Conservation (phyloP, 495 filamentous ascomycete species). For the Daldinia loculata region DNA sequence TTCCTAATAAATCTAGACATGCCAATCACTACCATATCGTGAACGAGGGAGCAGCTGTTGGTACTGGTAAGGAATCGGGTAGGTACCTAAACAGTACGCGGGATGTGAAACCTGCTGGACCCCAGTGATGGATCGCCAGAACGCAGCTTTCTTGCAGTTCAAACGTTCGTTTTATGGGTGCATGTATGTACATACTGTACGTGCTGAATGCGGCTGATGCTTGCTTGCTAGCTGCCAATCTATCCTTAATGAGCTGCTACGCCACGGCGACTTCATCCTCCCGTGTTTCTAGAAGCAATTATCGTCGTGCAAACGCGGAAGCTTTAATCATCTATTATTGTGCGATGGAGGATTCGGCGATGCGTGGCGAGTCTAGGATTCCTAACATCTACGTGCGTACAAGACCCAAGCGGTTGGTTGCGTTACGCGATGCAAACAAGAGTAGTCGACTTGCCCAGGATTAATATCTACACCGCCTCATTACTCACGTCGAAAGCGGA, state of each 20-base stretch:
- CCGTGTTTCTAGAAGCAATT: constrained; percentile 20
- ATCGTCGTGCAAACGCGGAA: constrained; percentile 2
- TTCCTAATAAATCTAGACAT: not conserved
- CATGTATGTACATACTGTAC: not conserved
- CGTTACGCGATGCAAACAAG: constrained; percentile 7
- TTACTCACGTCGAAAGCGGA: constrained; percentile 23
- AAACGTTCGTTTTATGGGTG: constrained; percentile 1
- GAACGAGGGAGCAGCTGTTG: constrained; percentile 1
- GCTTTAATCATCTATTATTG: not conserved
- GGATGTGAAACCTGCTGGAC: constrained; percentile 25
- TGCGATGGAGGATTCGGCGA: not conserved
- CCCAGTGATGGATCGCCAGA: constrained; percentile 22
- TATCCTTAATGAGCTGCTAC: constrained; percentile 18
- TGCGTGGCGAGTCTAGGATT: not conserved
- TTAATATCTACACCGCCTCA: constrained; percentile 29
- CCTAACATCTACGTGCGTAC: constrained; percentile 6
- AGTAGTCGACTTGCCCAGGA: constrained; percentile 10
- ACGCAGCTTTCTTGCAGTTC: constrained; percentile 5
- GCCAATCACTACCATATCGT: not conserved
- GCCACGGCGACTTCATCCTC: constrained; percentile 27
- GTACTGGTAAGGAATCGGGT: not conserved
- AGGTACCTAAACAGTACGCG: not conserved
- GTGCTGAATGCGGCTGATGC: constrained; percentile 20
- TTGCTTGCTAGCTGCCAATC: not conserved
- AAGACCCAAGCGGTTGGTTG: constrained; percentile 17